These are phyloP conservation scores for Posidonia australis DNA, from an alignment of 106 monocot genomes.

Conservation along the genomic window DNA sequence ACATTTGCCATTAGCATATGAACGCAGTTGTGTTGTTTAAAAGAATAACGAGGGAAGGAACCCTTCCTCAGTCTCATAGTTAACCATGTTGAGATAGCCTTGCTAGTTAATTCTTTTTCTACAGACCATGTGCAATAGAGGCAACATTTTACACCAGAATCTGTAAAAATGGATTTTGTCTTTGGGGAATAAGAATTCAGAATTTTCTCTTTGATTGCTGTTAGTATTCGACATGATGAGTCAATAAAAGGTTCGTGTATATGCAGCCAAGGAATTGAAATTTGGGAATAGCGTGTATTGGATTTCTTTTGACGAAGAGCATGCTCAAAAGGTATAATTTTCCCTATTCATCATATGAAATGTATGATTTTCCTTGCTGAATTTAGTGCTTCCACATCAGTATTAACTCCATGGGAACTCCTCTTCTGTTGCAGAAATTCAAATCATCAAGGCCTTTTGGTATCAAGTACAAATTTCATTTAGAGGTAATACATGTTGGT, in stretches of 20 bases:
- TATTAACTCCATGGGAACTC: not conserved
- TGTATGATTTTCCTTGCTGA: not conserved
- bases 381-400: too few species aligned
- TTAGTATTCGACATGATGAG: not conserved
- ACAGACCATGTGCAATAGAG: too few species aligned
- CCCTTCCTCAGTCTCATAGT: too few species aligned
- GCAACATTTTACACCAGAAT: too few species aligned
- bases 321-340: constrained; percentile 51
- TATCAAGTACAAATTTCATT: constrained; percentile 95
- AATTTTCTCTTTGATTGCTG: not conserved
- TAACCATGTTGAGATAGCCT: too few species aligned
- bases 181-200: too few species aligned
- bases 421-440: constrained; percentile 62
- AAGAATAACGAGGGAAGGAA: too few species aligned
- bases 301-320: constrained; percentile 81
- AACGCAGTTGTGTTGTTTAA: too few species aligned
- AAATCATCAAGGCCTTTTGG: constrained; percentile 76
- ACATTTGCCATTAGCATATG: too few species aligned
- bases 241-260: not conserved
- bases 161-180: too few species aligned
- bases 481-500: constrained; percentile 51
- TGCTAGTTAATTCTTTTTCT: too few species aligned
- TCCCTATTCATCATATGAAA: not conserved
- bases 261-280: constrained; percentile 67
- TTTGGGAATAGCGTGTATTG: constrained; percentile 94